A percentile compares a stretch with the other conserved stretches of the same genome.
Evolutionary conservation across 73 alveolate species (phyloP).

Genomic region (Paramecium primaurelia): DNA sequence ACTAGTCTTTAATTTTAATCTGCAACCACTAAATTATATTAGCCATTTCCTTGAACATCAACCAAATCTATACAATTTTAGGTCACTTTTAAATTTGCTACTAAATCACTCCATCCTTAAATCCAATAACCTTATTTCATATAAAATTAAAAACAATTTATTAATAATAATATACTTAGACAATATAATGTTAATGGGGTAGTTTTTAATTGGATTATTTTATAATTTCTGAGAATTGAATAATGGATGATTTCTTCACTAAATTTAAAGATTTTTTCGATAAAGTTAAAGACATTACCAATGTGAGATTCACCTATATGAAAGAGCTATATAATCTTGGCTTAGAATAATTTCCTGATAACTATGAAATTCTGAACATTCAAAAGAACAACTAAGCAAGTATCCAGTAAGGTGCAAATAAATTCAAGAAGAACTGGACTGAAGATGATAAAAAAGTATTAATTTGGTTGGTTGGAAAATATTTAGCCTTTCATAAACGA

Average conservation of each 20-base stretch:
- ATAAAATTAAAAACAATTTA: background rate
- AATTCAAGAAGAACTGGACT: slow-evolving; percentile 58
- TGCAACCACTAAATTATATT: slow-evolving; percentile 9
- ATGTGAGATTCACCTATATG: slow-evolving; percentile 34
- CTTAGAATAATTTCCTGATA: background rate
- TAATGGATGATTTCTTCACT: background rate
- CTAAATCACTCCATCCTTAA: background rate
- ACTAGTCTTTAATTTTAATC: background rate
- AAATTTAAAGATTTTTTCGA: background rate
- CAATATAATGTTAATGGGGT: background rate
- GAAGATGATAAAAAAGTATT: slow-evolving; percentile 55
- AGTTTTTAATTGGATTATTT: background rate
- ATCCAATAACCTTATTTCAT: slow-evolving; percentile 9
- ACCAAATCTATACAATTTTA: background rate
- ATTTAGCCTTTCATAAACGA: background rate
- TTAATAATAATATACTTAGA: background rate
- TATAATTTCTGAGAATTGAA: background rate
- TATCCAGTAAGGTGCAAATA: background rate
- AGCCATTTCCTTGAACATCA: background rate
- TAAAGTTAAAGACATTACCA: slow-evolving; percentile 13
- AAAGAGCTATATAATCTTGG: slow-evolving; percentile 28
- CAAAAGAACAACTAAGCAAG: background rate
- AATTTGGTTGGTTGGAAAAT: slow-evolving; percentile 48
- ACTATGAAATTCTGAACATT: background rate
- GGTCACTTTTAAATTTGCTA: background rate